These are phyloP conservation scores for Colletotrichum camelliae DNA, from an alignment of 2,329 filamentous ascomycete genomes.

Conservation along the genomic window DNA sequence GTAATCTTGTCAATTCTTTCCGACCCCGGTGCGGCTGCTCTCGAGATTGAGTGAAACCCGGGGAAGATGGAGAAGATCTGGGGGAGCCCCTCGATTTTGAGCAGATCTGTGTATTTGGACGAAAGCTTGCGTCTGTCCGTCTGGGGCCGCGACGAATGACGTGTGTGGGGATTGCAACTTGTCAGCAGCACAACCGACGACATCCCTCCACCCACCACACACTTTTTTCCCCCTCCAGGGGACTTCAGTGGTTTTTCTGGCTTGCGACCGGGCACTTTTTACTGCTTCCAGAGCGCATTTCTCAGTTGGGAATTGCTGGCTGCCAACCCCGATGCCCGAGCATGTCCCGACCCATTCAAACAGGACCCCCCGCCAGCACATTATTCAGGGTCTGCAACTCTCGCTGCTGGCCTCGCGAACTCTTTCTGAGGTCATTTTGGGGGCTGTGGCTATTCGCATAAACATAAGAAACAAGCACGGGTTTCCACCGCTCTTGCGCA, in stretches of 20 bases:
- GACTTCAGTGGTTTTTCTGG: not conserved
- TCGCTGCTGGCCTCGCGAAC: not conserved
- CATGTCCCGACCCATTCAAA: not conserved
- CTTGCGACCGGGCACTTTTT: not conserved
- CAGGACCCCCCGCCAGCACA: not conserved
- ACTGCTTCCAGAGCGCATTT: not conserved
- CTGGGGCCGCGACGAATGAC: constrained; percentile 4
- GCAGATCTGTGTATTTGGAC: constrained; percentile 11
- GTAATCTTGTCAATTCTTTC: constrained; percentile 18
- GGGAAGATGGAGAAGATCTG: constrained; percentile 23
- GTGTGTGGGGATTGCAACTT: constrained; percentile 7
- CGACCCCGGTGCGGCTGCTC: constrained; percentile 12
- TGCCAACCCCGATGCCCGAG: not conserved
- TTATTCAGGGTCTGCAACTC: not conserved
- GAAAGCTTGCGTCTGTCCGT: not conserved
- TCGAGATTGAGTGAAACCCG: constrained; percentile 17
- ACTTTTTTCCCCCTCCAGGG: not conserved
- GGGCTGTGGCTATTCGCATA: not conserved
- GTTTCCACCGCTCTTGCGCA: not conserved
- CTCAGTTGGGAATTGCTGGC: not conserved
- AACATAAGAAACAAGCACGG: not conserved
- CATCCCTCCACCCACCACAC: not conserved
- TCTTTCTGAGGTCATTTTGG: not conserved
- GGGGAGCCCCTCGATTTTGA: constrained; percentile 22
- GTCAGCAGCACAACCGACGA: constrained; percentile 12